Conservation (phyloP, 768 basidiomycete genomes). For the Podaxis sp. region DNA sequence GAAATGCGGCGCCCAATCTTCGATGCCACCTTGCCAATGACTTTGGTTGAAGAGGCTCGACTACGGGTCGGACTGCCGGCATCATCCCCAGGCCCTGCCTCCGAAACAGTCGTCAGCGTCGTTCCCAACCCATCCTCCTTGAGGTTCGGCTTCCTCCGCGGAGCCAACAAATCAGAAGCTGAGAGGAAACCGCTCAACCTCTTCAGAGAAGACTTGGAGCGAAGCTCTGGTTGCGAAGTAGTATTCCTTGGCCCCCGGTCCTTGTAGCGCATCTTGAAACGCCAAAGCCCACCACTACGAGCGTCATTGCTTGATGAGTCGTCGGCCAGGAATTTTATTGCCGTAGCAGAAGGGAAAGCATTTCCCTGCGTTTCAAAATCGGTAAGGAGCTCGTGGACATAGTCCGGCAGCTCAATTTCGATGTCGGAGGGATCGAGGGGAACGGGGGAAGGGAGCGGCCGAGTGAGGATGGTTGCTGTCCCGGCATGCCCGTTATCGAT, state of each 20-base stretch:
- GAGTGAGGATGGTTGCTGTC: constrained; percentile 8
- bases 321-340: neutral
- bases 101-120: neutral
- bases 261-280: neutral
- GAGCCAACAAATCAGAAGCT: neutral
- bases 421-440: constrained; percentile 8
- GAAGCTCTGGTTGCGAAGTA: neutral
- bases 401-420: constrained; percentile 7
- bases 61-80: neutral
- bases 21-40: neutral
- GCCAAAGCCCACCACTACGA: neutral
- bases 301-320: neutral
- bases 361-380: constrained; percentile 5
- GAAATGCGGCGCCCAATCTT: constrained; percentile 2
- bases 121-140: neutral
- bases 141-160: constrained; percentile 1
- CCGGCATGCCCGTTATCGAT: constrained; percentile 4
- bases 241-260: neutral
- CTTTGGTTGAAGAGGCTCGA: neutral
- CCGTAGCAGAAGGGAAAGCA: neutral
- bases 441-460: neutral
- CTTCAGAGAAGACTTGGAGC: constrained; percentile 3
- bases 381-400: constrained; percentile 10
- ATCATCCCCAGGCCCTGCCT: neutral
- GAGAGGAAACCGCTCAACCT: constrained; percentile 1